phyloP scores from a whole-genome alignment of 2,329 filamentous ascomycete species.

The Mariannaea sp. region DNA sequence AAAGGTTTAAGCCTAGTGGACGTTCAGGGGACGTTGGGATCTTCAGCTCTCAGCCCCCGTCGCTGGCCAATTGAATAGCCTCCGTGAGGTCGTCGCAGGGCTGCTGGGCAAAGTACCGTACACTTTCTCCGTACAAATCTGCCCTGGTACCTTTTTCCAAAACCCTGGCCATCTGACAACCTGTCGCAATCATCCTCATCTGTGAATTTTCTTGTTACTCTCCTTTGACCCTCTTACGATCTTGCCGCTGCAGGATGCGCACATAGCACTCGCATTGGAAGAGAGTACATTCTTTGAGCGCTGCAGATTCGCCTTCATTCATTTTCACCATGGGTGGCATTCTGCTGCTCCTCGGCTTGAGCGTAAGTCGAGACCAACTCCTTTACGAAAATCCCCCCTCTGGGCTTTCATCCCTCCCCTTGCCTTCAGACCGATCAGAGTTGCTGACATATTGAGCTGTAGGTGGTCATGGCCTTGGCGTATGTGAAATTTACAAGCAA shows the following conservation, averaged over 20 bases:
- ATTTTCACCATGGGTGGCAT: constrained; percentile 46
- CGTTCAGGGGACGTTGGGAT: constrained; percentile 23
- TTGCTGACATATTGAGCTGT: constrained; percentile 28
- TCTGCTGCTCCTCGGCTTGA: constrained; percentile 47
- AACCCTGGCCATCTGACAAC: constrained; percentile 30
- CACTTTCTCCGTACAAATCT: too few relatives aligned
- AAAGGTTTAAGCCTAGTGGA: constrained; percentile 6
- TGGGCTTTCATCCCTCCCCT: too few relatives aligned
- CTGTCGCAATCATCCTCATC: constrained; percentile 26
- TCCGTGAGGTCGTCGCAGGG: constrained; percentile 31
- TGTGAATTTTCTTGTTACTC: constrained; percentile 20
- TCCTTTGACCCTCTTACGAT: constrained; percentile 8
- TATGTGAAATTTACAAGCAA: constrained; percentile 47
- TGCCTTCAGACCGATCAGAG: constrained; percentile 2
- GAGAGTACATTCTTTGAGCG: constrained; percentile 19
- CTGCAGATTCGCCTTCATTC: constrained; percentile 18
- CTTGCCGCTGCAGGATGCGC: constrained; percentile 30
- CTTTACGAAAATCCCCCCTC: neutral
- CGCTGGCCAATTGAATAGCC: constrained; percentile 32
- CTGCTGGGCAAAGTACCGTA: too few relatives aligned
- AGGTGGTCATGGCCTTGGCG: constrained; percentile 65
- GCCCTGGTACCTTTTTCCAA: constrained; percentile 18
- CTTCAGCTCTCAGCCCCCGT: constrained; percentile 20
- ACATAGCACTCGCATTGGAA: constrained; percentile 25
- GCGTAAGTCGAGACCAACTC: constrained; percentile 41